A percentile compares a stretch with the other conserved stretches of the same genome.
Conservation (phyloP, 768 basidiomycete genomes). For the Lentinula edodes region DNA sequence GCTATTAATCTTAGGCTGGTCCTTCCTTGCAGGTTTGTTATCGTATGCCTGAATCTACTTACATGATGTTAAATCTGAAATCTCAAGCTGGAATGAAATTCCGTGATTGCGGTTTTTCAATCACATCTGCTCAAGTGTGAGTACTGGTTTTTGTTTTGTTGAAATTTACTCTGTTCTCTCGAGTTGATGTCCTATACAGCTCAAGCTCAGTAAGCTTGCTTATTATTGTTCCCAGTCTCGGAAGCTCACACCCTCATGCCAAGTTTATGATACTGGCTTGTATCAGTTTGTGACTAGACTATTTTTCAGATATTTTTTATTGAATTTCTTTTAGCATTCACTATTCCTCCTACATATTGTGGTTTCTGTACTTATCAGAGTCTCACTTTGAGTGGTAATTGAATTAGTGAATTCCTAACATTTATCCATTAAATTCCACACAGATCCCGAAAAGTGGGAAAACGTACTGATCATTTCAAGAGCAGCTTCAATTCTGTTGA, state of each 20-base stretch:
- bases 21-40: slow-evolving; percentile 71
- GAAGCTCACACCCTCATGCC: background rate
- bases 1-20: slow-evolving; percentile 84
- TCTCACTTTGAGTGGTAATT: background rate
- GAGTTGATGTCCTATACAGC: slow-evolving; percentile 18
- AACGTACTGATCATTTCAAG: slow-evolving; percentile 73
- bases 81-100: slow-evolving; percentile 56
- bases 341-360: slow-evolving; percentile 86
- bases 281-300: slow-evolving; percentile 26
- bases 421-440: slow-evolving; percentile 3
- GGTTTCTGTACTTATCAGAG: slow-evolving; percentile 25
- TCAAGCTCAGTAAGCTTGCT: slow-evolving; percentile 38
- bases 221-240: background rate
- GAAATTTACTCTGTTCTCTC: slow-evolving; percentile 1
- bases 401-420: background rate
- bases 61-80: background rate
- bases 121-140: slow-evolving; percentile 83
- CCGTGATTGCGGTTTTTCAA: slow-evolving; percentile 66
- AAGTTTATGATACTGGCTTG: slow-evolving; percentile 83
- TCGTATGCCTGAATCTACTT: background rate
- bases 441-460: slow-evolving; percentile 17
- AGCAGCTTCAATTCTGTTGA: slow-evolving; percentile 71
- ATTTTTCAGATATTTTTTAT: background rate
- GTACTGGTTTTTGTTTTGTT: slow-evolving; percentile 18
- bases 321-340: slow-evolving; percentile 31